Evolutionary conservation across 2,329 filamentous ascomycete genomes (phyloP).

Genomic region (Volutella citrinella): DNA sequence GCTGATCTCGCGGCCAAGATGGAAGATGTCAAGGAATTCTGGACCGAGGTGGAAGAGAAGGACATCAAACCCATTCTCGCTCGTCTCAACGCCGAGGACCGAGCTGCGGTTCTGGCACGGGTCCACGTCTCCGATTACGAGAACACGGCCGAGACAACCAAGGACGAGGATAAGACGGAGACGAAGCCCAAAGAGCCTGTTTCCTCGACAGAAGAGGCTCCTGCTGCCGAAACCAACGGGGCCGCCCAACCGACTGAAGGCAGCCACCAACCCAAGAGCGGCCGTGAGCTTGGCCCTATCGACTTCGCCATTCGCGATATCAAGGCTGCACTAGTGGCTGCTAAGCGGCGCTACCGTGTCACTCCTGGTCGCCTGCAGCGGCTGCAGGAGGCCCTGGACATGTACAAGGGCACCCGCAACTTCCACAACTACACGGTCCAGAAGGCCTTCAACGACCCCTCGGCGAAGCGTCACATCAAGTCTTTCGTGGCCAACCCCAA

Average conservation of each 20-base stretch:
- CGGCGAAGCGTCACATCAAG: constrained; percentile 86
- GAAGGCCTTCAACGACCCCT: constrained; percentile 77
- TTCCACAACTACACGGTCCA: constrained; percentile 98
- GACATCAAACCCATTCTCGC: constrained; percentile 70
- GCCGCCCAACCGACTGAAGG: constrained; percentile 22
- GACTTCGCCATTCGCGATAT: constrained; percentile 68
- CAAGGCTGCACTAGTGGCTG: constrained; percentile 76
- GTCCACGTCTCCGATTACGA: constrained; percentile 44
- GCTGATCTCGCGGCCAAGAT: constrained; percentile 68
- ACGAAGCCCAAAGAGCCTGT: constrained; percentile 19
- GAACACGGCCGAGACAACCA: constrained; percentile 13
- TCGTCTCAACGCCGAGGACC: constrained; percentile 60
- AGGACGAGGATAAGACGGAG: constrained; percentile 19
- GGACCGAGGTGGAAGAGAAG: constrained; percentile 77
- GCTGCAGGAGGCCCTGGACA: constrained; percentile 70
- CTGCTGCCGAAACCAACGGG: constrained; percentile 19
- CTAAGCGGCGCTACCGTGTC: constrained; percentile 83
- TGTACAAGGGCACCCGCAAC: constrained; percentile 82
- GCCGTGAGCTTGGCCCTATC: constrained; percentile 47
- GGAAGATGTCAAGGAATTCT: constrained; percentile 76
- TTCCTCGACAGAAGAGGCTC: constrained; percentile 16
- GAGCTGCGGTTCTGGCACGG: constrained; percentile 59
- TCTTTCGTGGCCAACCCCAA: constrained; percentile 76
- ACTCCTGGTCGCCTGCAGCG: constrained; percentile 66
- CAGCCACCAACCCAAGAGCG: constrained; percentile 37